phyloP scores from a whole-genome alignment of 805 yeast species.

The Ogataea henricii region DNA sequence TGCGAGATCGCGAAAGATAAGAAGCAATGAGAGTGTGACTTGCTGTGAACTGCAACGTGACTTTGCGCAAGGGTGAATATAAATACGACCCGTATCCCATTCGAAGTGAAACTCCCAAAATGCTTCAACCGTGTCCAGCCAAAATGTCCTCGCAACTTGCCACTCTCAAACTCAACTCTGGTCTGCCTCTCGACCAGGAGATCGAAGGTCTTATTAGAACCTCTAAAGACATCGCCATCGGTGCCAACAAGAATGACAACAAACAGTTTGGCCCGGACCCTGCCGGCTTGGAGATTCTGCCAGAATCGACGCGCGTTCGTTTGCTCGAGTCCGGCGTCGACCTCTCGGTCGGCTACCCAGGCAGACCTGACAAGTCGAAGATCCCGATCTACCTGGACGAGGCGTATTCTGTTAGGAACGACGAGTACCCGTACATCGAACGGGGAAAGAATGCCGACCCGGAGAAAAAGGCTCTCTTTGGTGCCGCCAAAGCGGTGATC shows the following conservation, averaged over 20 bases:
- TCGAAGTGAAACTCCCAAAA: not conserved
- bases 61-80: no score
- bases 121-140: not conserved
- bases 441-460: constrained; percentile 18
- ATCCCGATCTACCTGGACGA: constrained; percentile 43
- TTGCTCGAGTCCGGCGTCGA: constrained; percentile 39
- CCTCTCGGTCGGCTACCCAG: constrained; percentile 40
- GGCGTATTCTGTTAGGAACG: constrained; percentile 38
- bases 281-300: constrained; percentile 29
- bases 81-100: not conserved
- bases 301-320: constrained; percentile 31
- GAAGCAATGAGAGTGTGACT: not conserved
- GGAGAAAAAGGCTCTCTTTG: constrained; percentile 36
- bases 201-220: constrained; percentile 22
- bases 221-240: constrained; percentile 11
- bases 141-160: not conserved
- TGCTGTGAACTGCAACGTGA: no score
- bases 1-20: not conserved
- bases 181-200: constrained; percentile 18
- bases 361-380: constrained; percentile 15
- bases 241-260: constrained; percentile 3
- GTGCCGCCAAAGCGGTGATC: constrained; percentile 43
- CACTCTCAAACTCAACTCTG: not conserved
- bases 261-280: constrained; percentile 17
- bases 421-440: constrained; percentile 32